Base-by-base conservation (phyloP, 2,329 filamentous ascomycete species). In the Xylaria sp. region DNA sequence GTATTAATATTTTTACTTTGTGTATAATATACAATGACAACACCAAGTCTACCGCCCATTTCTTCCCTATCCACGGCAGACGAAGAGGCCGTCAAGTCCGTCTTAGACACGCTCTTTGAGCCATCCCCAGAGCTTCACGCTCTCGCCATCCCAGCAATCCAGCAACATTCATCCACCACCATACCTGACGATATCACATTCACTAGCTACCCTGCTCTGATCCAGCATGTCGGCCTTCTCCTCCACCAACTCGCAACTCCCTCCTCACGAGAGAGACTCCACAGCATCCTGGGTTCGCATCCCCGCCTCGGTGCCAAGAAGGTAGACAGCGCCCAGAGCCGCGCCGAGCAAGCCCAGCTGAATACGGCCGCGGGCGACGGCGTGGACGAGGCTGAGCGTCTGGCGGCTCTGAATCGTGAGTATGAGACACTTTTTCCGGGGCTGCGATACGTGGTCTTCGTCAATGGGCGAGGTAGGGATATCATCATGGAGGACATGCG, bases 401-500 rank as follows among this genome's bases (percentile, higher is more conserved):
- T 97, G 69, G 84, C 82, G 6, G 77, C 76, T 36, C 80, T 97
- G 74, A 97, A 97, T 77, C 80, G 80, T 11, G 88, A 92, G 79
- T 97, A 97, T 77, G 94, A 97, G 79, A 83, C 82, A n/a, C 85
- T 75, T 65, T 97, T 95, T 79, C 93, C 93, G 0, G 93, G 94
- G 0, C 79, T 97, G 77, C 86, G 91, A 80, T 97, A 97, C 83
- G 93, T 97, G 77, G 92, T 95, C 20, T 97, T 97, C 79, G 95
- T 97, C 65, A 94, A 97, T 78, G 93, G 93, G 0, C 87, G 94
- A 56, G 86, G 88, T 48, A 85, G 93, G 65, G 85, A 87, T 1
- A 87, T 88, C 69, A 91, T 97, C 64, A 93, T 97, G 90, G 84
- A 88, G 70, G 90, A 97, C 75, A 97, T 97, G 92, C 86, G 86